Evolutionary conservation across 139 green algal genomes (phyloP), one percentile per base, ranked within the genome.

Genomic region (Coelastrella sp.): DNA sequence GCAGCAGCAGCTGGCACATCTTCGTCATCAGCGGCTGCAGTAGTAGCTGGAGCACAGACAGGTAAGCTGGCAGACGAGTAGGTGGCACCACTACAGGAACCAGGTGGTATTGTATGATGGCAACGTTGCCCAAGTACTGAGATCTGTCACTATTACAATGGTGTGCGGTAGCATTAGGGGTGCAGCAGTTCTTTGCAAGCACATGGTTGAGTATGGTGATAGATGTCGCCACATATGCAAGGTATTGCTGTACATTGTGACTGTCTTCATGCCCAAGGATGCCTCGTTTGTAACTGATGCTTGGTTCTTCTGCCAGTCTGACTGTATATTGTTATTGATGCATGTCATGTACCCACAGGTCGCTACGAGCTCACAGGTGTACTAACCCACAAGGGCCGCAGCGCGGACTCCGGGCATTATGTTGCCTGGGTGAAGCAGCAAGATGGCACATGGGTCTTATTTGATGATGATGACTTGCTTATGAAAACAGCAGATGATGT

Each of bases 321-420:
- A 47, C 32, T 47, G 32, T 47, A 2, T 82, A 7, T 10, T 82
- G 76, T 14, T 82, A 22, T 60, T 82, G 76, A 22, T 82, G 32
- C 32, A 0, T 47, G 32, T 47, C 1, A 47, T 47, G 0, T 47
- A 47, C 1, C 32, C 0, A 47, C 98, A 94, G 98, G 98, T 32
- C 92, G 95, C 73, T 99, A 99, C 93, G 96, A 99, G 80, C 93
- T 99, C 60, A 83, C 94, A 11, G 97, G 95, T 1, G 95, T 99
- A 77, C 94, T 99, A 20, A 99, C 98, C 13, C 98, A 99, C 96
- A 99, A 99, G 94, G 98, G 98, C 4, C 96, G 98, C 84, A 98
- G 91, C 73, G 97, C 98, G 2, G 98, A 99, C 93, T 97, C 92
- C 4, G 98, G 98, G 11, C 98, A 99, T 91, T 99, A 99, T 90